A percentile compares a stretch with the other conserved stretches of the same genome.
These are phyloP conservation scores for Nicotiana attenuata DNA, from an alignment of 257 asterid genomes.

Conservation along the genomic window DNA sequence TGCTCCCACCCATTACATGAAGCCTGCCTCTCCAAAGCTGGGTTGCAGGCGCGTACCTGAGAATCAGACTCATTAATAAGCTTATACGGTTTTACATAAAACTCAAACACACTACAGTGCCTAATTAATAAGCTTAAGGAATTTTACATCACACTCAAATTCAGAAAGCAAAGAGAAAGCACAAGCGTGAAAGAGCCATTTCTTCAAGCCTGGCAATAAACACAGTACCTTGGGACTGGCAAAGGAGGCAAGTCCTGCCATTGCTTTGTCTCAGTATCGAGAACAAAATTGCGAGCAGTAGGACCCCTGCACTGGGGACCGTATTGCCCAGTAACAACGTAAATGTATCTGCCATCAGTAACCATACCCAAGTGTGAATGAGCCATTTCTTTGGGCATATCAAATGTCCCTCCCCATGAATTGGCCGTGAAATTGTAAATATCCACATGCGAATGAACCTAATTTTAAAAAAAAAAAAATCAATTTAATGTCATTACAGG, in stretches of 20 bases:
- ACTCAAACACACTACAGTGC: neutral
- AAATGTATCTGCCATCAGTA: conserved; percentile 85
- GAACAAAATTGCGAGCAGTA: conserved; percentile 65
- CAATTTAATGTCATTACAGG: too few species aligned
- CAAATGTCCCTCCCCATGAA: conserved; percentile 91
- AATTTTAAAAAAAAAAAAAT: neutral
- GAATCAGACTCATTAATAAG: conserved; percentile 18
- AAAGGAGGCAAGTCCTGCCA: conserved; percentile 74
- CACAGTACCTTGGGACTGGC: conserved; percentile 67
- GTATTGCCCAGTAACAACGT: conserved; percentile 79
- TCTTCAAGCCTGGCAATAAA: neutral
- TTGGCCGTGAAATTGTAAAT: conserved; percentile 78
- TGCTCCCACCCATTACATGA: conserved; percentile 98
- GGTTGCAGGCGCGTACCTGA: conserved; percentile 95
- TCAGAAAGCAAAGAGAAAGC: neutral
- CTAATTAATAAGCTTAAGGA: neutral
- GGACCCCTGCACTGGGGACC: conserved; percentile 99
- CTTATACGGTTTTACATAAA: neutral
- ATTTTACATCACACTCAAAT: too few species aligned
- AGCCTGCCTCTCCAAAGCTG: conserved; percentile 93
- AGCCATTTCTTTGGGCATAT: conserved; percentile 97
- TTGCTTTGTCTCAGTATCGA: conserved; percentile 65
- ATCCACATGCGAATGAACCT: conserved; percentile 98
- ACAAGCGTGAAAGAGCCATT: neutral
- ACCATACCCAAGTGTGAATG: conserved; percentile 98